These are phyloP conservation scores for Durio zibethinus DNA, from an alignment of 345 rosid genomes.

Conservation along the genomic window DNA sequence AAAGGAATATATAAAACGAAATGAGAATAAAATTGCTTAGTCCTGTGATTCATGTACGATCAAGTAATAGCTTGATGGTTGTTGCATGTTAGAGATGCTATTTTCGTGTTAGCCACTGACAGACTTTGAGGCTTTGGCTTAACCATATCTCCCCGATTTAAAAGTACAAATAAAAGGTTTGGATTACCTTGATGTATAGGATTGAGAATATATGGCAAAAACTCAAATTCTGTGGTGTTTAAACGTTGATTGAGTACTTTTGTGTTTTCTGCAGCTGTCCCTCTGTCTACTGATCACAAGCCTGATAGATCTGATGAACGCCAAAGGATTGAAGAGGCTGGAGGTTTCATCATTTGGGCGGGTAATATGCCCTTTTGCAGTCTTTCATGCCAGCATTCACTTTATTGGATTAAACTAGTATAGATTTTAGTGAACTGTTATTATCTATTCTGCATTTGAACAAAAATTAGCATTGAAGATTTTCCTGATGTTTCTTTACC, in stretches of 20 bases:
- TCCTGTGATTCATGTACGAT: not conserved
- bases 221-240: not conserved
- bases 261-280: slow-evolving; percentile 31
- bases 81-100: not conserved
- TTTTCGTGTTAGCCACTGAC: not conserved
- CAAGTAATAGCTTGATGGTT: not conserved
- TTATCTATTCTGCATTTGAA: too few relatives aligned
- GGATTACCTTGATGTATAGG: not conserved
- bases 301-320: slow-evolving; percentile 53
- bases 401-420: not conserved
- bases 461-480: not conserved
- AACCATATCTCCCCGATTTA: not conserved
- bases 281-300: slow-evolving; percentile 46
- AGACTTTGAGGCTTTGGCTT: not conserved
- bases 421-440: too few relatives aligned
- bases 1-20: not conserved
- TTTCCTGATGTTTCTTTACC: not conserved
- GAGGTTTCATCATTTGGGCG: slow-evolving; percentile 50
- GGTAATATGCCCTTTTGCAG: slow-evolving; percentile 30
- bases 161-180: not conserved
- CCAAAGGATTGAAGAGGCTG: slow-evolving; percentile 48
- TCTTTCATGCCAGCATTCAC: slow-evolving; percentile 5
- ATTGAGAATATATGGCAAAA: not conserved
- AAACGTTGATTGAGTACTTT: not conserved
- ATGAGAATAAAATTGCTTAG: not conserved